A percentile compares a stretch with the other conserved stretches of the same genome.
phyloP scores from a whole-genome alignment of 495 filamentous ascomycete species.

The Neurospora sp. region DNA sequence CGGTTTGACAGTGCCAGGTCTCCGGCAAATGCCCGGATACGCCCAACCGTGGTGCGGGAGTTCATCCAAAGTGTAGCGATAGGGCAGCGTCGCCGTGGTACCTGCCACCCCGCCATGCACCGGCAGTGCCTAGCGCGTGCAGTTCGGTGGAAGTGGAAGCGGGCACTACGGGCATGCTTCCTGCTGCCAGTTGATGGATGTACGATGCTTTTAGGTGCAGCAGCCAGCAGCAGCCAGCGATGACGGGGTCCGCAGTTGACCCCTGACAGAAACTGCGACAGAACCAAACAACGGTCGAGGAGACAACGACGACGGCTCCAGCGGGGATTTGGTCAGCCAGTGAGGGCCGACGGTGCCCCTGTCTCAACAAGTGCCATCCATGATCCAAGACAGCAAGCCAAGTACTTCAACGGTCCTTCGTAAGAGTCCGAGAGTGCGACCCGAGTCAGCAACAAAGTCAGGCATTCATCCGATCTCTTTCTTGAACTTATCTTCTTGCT shows the following conservation, averaged over 20 bases:
- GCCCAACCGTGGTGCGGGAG: not conserved
- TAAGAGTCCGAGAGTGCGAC: not conserved
- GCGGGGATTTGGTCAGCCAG: not conserved
- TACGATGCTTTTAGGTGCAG: not conserved
- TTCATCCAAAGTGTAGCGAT: not conserved
- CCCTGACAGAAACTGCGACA: not conserved
- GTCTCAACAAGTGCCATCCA: not conserved
- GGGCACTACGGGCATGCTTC: not conserved
- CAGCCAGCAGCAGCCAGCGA: not conserved
- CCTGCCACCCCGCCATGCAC: not conserved
- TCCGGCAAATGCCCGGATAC: not conserved
- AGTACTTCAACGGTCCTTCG: not conserved
- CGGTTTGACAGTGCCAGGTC: not conserved
- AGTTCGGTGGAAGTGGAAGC: not conserved
- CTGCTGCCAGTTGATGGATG: not conserved
- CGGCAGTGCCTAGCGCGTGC: not conserved
- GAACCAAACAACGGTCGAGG: not conserved
- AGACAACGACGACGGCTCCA: not conserved
- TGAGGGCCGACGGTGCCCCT: not conserved
- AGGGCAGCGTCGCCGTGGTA: not conserved
- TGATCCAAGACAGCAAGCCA: not conserved
- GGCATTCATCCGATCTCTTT: not conserved
- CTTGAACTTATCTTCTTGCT: not conserved
- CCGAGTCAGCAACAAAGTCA: not conserved
- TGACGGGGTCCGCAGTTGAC: not conserved